Evolutionary conservation across 179 eudicot genomes (phyloP).

Genomic region (Heliamphora pulchella): DNA sequence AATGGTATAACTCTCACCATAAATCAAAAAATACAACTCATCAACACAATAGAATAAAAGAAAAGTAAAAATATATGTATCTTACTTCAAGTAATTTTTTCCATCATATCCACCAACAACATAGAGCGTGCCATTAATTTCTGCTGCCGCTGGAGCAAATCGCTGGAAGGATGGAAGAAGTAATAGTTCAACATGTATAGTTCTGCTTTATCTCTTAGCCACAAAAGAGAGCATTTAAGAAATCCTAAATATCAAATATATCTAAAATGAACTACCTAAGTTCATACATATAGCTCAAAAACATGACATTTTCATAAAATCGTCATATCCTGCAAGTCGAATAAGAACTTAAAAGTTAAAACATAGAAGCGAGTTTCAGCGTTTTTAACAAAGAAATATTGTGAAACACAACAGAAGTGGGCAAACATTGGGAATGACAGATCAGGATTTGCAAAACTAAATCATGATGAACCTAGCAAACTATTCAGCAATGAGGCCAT

Average conservation of each 20-base stretch:
- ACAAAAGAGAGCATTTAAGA: neutral
- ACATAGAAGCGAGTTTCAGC: neutral
- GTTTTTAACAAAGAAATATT: neutral
- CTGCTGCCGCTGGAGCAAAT: conserved; percentile 62
- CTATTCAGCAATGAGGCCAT: neutral
- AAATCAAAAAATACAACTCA: conserved; percentile 5
- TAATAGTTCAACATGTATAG: neutral
- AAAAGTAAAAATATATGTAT: neutral
- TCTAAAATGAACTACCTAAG: neutral
- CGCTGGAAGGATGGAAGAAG: conserved; percentile 42
- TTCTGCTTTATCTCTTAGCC: neutral
- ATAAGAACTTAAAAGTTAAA: neutral
- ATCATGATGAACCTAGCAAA: neutral
- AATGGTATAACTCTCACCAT: neutral
- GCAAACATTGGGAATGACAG: neutral
- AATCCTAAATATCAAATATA: neutral
- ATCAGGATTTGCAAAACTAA: neutral
- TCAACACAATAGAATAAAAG: neutral
- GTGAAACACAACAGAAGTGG: neutral
- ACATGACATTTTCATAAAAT: neutral
- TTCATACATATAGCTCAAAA: neutral
- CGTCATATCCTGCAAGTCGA: neutral
- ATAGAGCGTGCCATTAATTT: conserved; percentile 54
- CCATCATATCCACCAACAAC: conserved; percentile 89
- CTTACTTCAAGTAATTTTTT: conserved; percentile 53